phyloP scores from a whole-genome alignment of 2,329 filamentous ascomycete species.

The Ilyonectria robusta region DNA sequence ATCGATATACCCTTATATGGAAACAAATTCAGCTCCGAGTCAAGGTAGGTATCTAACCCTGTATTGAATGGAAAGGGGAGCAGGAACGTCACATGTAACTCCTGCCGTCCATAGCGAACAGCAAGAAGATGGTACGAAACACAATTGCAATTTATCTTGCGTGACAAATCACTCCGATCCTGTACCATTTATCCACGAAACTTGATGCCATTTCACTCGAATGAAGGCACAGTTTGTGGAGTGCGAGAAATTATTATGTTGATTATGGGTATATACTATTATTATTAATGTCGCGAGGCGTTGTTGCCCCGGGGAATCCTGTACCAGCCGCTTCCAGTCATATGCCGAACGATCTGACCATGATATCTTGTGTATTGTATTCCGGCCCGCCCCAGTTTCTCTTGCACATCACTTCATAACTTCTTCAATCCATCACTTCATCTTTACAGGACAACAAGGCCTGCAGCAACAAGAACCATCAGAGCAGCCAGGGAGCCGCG shows the following conservation, averaged over 20 bases:
- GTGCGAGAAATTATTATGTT: neutral
- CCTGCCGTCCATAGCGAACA: no score
- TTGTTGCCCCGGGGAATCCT: slow-evolving; percentile 41
- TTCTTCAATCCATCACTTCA: slow-evolving; percentile 23
- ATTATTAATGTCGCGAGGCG: slow-evolving; percentile 47
- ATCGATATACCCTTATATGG: neutral
- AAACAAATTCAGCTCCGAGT: neutral
- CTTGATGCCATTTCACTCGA: neutral
- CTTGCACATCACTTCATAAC: neutral
- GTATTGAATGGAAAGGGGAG: no score
- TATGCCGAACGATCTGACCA: neutral
- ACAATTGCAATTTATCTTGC: no score
- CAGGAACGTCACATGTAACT: no score
- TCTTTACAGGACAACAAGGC: slow-evolving; percentile 43
- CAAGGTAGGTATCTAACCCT: no score
- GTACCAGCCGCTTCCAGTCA: slow-evolving; percentile 28
- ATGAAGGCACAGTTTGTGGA: neutral
- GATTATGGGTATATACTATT: slow-evolving; percentile 41
- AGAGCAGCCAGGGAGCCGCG: slow-evolving; percentile 41
- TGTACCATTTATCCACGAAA: neutral
- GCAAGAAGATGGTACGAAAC: no score
- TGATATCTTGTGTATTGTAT: slow-evolving; percentile 8
- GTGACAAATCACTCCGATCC: neutral
- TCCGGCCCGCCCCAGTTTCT: neutral
- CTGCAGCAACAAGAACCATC: slow-evolving; percentile 42